Conservation (phyloP, 2,329 filamentous ascomycete species). For the Clonostachys rosea region DNA sequence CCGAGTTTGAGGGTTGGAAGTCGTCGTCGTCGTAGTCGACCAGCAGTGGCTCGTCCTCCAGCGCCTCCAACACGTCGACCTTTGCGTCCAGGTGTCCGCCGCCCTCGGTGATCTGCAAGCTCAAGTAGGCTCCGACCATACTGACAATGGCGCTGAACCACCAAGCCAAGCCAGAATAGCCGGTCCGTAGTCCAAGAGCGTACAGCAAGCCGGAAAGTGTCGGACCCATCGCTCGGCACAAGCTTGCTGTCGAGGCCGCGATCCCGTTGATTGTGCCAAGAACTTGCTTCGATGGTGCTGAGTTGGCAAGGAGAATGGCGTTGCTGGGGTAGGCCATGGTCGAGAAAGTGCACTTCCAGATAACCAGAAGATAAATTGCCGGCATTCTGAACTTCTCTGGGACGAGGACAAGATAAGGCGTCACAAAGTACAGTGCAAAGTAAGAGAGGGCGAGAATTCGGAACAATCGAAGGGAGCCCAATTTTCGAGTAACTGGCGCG, state of each 20-base stretch:
- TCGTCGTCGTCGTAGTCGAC: conserved; percentile 24
- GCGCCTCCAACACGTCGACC: conserved; percentile 31
- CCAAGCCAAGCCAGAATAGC: conserved; percentile 88
- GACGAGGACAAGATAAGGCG: conserved; percentile 84
- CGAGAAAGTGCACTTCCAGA: conserved; percentile 91
- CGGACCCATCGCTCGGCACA: conserved; percentile 84
- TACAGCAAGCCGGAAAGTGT: conserved; percentile 84
- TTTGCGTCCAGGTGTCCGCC: conserved; percentile 35
- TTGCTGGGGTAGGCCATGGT: conserved; percentile 89
- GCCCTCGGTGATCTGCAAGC: conserved; percentile 69
- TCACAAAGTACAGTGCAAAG: conserved; percentile 80
- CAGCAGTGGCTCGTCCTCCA: conserved; percentile 22
- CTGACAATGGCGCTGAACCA: conserved; percentile 83
- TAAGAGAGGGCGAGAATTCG: conserved; percentile 77
- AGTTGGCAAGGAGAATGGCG: conserved; percentile 84
- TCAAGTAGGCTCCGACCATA: conserved; percentile 67
- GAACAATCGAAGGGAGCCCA: conserved; percentile 80
- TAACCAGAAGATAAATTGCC: conserved; percentile 71
- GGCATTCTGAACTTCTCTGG: conserved; percentile 67
- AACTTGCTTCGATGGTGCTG: conserved; percentile 76
- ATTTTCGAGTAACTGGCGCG: conserved; percentile 66
- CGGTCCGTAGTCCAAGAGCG: conserved; percentile 70
- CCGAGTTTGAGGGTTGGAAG: too few species aligned
- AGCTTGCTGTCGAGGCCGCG: conserved; percentile 83
- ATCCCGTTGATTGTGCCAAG: conserved; percentile 91